phyloP scores from a whole-genome alignment of 1,139 yeast species.

The Hanseniaspora uvarum region DNA sequence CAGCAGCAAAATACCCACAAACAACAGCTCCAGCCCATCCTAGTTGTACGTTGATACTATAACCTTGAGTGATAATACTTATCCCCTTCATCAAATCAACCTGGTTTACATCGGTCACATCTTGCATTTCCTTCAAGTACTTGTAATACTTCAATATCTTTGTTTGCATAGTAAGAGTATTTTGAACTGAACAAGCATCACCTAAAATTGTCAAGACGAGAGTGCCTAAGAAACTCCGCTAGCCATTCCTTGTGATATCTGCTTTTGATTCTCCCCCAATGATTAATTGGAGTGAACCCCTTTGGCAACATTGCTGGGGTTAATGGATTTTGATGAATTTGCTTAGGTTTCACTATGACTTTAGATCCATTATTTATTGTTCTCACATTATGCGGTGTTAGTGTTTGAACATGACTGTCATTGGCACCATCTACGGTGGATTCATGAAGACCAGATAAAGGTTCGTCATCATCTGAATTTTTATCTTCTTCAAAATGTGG shows the following conservation, averaged over 20 bases:
- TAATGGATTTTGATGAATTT: slow-evolving; percentile 32
- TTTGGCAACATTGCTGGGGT: slow-evolving; percentile 33
- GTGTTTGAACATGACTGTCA: neutral
- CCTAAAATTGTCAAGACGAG: slow-evolving; percentile 38
- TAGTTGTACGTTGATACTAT: slow-evolving; percentile 3
- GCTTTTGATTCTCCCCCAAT: slow-evolving; percentile 30
- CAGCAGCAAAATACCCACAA: slow-evolving; percentile 38
- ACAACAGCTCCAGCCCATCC: slow-evolving; percentile 44
- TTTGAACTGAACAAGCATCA: slow-evolving; percentile 41
- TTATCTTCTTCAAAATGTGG: neutral
- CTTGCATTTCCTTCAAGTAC: neutral
- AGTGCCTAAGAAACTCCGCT: slow-evolving; percentile 43
- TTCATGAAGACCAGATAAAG: neutral
- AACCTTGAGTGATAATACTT: slow-evolving; percentile 26
- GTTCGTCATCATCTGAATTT: neutral
- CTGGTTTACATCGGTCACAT: slow-evolving; percentile 28
- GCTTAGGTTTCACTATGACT: slow-evolving; percentile 31
- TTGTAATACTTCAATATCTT: neutral
- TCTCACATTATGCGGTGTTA: neutral
- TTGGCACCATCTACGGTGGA: neutral
- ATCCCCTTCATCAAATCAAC: slow-evolving; percentile 22
- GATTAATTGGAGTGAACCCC: slow-evolving; percentile 31
- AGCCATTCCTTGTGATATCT: slow-evolving; percentile 29
- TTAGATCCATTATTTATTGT: slow-evolving; percentile 9
- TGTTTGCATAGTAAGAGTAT: slow-evolving; percentile 12